Conservation (phyloP, 2,329 filamentous ascomycete genomes). For the Myriosclerotinia scirpicola region DNA sequence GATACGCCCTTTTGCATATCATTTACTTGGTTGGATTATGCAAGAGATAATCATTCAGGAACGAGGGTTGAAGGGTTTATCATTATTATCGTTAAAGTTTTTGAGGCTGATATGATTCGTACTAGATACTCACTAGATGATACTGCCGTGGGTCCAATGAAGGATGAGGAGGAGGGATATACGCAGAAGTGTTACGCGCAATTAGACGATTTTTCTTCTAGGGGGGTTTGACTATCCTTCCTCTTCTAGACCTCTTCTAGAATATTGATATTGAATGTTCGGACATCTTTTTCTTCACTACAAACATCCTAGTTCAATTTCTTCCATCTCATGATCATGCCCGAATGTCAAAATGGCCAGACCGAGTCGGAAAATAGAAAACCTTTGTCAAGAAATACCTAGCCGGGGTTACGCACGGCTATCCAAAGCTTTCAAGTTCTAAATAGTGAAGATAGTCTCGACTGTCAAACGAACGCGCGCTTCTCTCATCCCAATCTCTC, state of each 20-base stretch:
- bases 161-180: neutral
- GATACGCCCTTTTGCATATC: neutral
- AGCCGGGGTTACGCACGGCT: neutral
- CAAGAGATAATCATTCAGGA: neutral
- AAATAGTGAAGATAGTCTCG: slow-evolving; percentile 5
- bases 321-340: neutral
- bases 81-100: neutral
- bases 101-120: neutral
- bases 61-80: neutral
- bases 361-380: neutral
- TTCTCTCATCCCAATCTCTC: slow-evolving; percentile 1
- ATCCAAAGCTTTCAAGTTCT: slow-evolving; percentile 1
- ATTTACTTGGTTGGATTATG: neutral
- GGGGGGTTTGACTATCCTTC: too few relatives aligned
- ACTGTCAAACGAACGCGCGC: slow-evolving; percentile 4
- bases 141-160: neutral
- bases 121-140: neutral
- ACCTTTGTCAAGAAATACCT: neutral
- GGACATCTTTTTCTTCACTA: neutral
- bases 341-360: neutral
- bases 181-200: neutral
- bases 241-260: neutral
- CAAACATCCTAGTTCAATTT: neutral
- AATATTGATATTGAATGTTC: neutral
- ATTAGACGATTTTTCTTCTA: neutral